Evolutionary conservation across 2,329 filamentous ascomycete genomes (phyloP).

Genomic region (Exophiala sp.): DNA sequence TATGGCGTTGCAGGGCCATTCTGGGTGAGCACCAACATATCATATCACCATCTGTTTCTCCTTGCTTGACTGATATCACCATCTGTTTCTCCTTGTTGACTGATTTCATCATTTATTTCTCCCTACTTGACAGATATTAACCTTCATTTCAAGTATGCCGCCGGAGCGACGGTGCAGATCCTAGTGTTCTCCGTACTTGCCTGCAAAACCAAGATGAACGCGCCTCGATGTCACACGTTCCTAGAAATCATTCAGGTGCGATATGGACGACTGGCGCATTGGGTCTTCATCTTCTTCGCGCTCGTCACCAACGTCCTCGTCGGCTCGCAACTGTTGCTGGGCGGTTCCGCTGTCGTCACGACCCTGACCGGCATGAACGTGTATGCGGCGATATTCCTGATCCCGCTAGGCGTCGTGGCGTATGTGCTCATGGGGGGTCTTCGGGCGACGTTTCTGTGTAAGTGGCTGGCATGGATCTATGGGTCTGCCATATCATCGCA

Average conservation of each 20-base stretch:
- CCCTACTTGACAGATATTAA: neutral
- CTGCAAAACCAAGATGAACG: conserved; percentile 25
- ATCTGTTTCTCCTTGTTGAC: too few relatives aligned
- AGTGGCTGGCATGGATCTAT: conserved; percentile 49
- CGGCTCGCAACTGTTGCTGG: conserved; percentile 57
- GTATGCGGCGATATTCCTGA: conserved; percentile 72
- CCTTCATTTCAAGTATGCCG: conserved; percentile 46
- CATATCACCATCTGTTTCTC: too few relatives aligned
- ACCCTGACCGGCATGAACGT: conserved; percentile 67
- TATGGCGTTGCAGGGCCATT: conserved; percentile 65
- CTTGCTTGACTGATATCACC: too few relatives aligned
- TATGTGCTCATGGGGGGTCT: conserved; percentile 60
- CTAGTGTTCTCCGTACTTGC: conserved; percentile 82
- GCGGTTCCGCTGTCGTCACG: conserved; percentile 60
- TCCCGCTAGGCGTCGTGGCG: conserved; percentile 70
- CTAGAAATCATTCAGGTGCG: conserved; percentile 75
- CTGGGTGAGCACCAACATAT: conserved; percentile 37
- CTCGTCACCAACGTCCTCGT: conserved; percentile 80
- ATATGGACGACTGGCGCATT: conserved; percentile 67
- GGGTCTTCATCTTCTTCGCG: conserved; percentile 74
- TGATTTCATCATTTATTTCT: neutral
- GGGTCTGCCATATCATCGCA: too few relatives aligned
- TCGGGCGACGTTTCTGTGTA: conserved; percentile 68
- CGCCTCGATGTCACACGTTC: conserved; percentile 46
- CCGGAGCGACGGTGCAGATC: conserved; percentile 73